Conservation (phyloP, 2,329 filamentous ascomycete species). For the Xylariomycetidae sp. region DNA sequence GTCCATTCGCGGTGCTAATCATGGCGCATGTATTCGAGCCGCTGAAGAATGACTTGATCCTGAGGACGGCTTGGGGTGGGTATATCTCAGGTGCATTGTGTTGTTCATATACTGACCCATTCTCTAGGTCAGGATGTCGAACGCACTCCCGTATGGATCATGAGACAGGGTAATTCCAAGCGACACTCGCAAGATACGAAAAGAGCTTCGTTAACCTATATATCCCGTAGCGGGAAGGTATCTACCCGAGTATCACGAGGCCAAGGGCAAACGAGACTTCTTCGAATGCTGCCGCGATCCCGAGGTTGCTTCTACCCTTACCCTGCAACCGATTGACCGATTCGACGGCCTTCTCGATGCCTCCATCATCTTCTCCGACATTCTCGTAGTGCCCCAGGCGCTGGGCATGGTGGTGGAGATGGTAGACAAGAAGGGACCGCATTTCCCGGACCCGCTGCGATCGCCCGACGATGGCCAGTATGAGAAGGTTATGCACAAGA, state of each 20-base stretch:
- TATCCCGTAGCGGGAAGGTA: conserved; percentile 73
- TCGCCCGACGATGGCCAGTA: conserved; percentile 81
- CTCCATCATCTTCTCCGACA: conserved; percentile 98
- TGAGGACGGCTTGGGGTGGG: conserved; percentile 83
- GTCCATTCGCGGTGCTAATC: conserved; percentile 3
- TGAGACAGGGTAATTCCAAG: conserved; percentile 76
- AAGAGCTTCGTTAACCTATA: conserved; percentile 2
- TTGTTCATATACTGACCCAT: conserved; percentile 13
- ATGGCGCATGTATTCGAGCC: conserved; percentile 73
- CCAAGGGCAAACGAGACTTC: conserved; percentile 86
- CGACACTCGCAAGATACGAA: too few species aligned
- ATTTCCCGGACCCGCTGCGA: conserved; percentile 80
- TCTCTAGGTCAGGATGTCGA: conserved; percentile 77
- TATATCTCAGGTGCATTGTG: conserved; percentile 16
- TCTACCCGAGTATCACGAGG: conserved; percentile 94
- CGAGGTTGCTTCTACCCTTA: conserved; percentile 87
- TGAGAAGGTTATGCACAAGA: conserved; percentile 62
- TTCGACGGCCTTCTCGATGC: conserved; percentile 88
- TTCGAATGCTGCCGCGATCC: conserved; percentile 95
- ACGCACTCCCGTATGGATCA: conserved; percentile 95
- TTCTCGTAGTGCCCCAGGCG: conserved; percentile 93
- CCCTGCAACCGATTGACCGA: conserved; percentile 89
- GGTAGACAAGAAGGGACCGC: conserved; percentile 93
- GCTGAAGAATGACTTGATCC: conserved; percentile 85
- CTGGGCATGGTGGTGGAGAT: conserved; percentile 99